phyloP scores from a whole-genome alignment of 2,329 filamentous ascomycete genomes.

The Hirsutella thompsonii region DNA sequence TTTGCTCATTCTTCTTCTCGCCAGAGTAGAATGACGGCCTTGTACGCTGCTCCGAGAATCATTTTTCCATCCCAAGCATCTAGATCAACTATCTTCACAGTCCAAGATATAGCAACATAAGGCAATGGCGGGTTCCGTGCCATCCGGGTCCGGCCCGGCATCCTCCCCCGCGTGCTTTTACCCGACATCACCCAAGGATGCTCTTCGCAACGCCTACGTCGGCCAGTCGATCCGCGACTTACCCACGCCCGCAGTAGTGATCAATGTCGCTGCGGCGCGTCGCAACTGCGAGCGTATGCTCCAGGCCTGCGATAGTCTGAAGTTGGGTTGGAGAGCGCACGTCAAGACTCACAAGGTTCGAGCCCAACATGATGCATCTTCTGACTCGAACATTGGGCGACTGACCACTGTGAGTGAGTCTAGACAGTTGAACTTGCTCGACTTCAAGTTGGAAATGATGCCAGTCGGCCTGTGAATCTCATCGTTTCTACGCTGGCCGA shows the following conservation, averaged over 20 bases:
- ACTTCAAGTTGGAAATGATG: constrained; percentile 53
- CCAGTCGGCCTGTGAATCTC: constrained; percentile 39
- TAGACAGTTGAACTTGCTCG: constrained; percentile 54
- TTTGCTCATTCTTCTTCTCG: no score
- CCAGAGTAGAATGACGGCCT: no score
- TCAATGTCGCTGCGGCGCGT: constrained; percentile 54
- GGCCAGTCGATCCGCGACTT: constrained; percentile 48
- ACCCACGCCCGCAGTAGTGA: constrained; percentile 51
- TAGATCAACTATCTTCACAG: neutral
- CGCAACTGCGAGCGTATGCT: constrained; percentile 64
- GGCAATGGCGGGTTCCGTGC: neutral
- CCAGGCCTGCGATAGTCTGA: constrained; percentile 41
- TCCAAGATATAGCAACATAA: neutral
- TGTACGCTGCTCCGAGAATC: no score
- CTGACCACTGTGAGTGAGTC: neutral
- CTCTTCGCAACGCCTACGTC: constrained; percentile 21
- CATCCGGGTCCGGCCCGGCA: neutral
- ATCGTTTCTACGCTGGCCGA: constrained; percentile 66
- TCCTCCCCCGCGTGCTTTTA: constrained; percentile 7
- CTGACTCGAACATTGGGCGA: neutral
- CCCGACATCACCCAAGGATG: constrained; percentile 11
- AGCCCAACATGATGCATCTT: no score
- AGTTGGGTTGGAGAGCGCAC: constrained; percentile 60
- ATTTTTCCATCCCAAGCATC: no score
- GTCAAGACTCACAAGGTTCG: constrained; percentile 72